Evolutionary conservation across 148 eudicot species (phyloP).

Genomic region (Cornus controversa): DNA sequence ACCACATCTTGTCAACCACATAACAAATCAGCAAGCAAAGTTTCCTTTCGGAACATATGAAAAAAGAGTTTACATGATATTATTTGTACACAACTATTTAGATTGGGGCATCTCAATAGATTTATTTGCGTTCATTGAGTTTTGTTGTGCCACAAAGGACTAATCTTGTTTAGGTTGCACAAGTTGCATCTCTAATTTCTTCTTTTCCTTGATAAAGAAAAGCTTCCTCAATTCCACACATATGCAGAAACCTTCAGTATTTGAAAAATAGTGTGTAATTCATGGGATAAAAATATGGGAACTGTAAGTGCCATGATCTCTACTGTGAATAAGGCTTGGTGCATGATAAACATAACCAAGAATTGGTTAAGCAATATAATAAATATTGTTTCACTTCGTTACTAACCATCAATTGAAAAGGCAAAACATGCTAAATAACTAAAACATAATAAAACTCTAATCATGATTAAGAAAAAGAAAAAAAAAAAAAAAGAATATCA

Average conservation of each 20-base stretch:
- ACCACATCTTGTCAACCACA: background rate
- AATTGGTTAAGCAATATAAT: too few species aligned
- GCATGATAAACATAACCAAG: slow-evolving; percentile 65
- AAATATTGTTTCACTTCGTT: too few species aligned
- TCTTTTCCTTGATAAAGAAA: slow-evolving; percentile 79
- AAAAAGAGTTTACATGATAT: background rate
- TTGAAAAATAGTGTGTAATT: slow-evolving; percentile 66
- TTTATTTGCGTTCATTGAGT: background rate
- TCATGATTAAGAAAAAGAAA: too few species aligned
- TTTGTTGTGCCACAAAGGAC: slow-evolving; percentile 9
- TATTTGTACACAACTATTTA: background rate
- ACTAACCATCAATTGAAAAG: too few species aligned
- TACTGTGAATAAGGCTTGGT: slow-evolving; percentile 82
- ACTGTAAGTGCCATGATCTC: slow-evolving; percentile 92
- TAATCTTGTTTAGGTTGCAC: slow-evolving; percentile 15
- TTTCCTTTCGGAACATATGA: background rate
- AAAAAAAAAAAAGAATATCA: too few species aligned
- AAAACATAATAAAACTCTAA: too few species aligned
- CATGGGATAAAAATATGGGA: slow-evolving; percentile 84
- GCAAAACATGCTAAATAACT: too few species aligned
- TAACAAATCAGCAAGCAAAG: background rate
- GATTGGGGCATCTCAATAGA: background rate
- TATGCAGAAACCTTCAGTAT: slow-evolving; percentile 80
- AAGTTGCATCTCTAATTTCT: slow-evolving; percentile 47
- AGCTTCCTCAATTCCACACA: slow-evolving; percentile 93